Conservation (phyloP, 768 basidiomycete species). For the Lyophyllum decastes region DNA sequence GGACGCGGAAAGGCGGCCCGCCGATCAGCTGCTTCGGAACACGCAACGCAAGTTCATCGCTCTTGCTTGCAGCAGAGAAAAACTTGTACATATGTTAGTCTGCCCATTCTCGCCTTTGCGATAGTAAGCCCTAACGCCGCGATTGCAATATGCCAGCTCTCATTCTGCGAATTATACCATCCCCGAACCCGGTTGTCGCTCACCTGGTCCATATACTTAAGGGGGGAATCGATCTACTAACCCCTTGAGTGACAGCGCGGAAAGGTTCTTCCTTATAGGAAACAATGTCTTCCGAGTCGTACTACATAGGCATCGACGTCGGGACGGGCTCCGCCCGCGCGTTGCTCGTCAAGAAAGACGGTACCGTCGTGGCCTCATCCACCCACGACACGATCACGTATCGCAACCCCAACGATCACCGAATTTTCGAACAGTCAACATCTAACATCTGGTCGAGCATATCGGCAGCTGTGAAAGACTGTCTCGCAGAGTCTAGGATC, state of each 20-base stretch:
- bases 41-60: too few species aligned
- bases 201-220: too few species aligned
- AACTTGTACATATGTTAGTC: too few species aligned
- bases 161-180: not conserved
- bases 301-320: slow-evolving; percentile 80
- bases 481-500: slow-evolving; percentile 59
- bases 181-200: not conserved
- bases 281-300: slow-evolving; percentile 24
- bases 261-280: not conserved
- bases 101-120: not conserved
- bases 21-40: too few species aligned
- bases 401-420: slow-evolving; percentile 81
- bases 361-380: slow-evolving; percentile 75
- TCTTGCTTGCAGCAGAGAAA: too few species aligned
- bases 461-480: slow-evolving; percentile 58
- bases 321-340: slow-evolving; percentile 95
- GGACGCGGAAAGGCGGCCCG: not conserved
- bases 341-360: slow-evolving; percentile 69
- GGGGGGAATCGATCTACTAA: not conserved
- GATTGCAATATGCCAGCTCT: too few species aligned
- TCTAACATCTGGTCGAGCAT: slow-evolving; percentile 83
- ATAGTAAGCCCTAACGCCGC: not conserved
- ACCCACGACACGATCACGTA: slow-evolving; percentile 84
- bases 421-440: slow-evolving; percentile 97
- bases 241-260: not conserved